Evolutionary conservation across 2,329 filamentous ascomycete species (phyloP), one percentile per base, ranked within the genome.

Genomic region (Lachnellula cervina): DNA sequence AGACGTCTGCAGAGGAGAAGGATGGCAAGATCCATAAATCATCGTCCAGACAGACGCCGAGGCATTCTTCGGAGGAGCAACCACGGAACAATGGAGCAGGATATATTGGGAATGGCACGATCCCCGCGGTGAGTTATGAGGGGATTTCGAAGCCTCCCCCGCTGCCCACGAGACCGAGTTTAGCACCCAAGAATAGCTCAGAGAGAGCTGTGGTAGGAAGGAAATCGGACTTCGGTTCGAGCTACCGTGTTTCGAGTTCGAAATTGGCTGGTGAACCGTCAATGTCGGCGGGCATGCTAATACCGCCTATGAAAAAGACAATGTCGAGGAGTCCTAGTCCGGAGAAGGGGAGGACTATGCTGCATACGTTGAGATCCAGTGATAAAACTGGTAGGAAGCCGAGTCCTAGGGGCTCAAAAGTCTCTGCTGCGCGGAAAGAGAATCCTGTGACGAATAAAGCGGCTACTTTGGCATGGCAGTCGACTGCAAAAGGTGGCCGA

Each of bases 41-140:
- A 4, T 50, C 56, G 9, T 56, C 61, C 16, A 42, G 38, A 9
- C 72, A 66, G 52, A 66, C 63, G n/a, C 62, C 69, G 40, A 64
- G 52, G 64, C 62, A 48, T 35, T 62, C 54, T 17, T 58, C 56
- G 21, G 66, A 70, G n/a, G 64, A 65, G 32, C 52, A 58, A 19
- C 64, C 66, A 19, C 66, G 63, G 19, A 57, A 56, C 34, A 57
- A 47, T 46, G 67, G 70, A 9, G 69, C 72, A 11, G 84, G 82
- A 3, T 92, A 83, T 77, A 87, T 96, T 65, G 91, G 89, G 42
- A 80, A 86, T 60, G 89, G 90, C 13, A 94, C 89, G 1, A 86
- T 96, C 60, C 90, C 89, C 47, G 87, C 89, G 7, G 82, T 92
- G 49, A 85, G 80, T 57, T 96, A 95, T 68, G 81, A 84, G 4